Base-by-base conservation (phyloP, 345 rosid genomes). In the Cardamine resedifolia region DNA sequence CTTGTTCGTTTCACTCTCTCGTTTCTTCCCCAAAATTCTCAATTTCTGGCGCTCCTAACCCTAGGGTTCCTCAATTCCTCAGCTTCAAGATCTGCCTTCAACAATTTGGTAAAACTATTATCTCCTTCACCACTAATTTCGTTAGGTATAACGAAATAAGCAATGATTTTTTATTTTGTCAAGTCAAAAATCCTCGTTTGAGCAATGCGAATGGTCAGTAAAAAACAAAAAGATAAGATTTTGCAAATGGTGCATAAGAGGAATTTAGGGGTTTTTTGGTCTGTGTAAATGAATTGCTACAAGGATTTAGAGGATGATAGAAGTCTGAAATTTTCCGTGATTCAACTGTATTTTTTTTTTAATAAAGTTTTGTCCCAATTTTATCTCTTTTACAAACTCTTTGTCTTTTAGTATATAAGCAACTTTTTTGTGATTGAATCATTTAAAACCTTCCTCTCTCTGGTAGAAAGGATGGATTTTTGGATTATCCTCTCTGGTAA, bases 21-120 rank as follows among this genome's bases (percentile, higher is more conserved):
- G 78, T 74, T 66, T 75, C 68, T 59, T 56, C 58, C 77, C 77
- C 71, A 36, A 0, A 56, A 64, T 58, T 73, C 77, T 73, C 58
- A 64, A 33, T 58, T 73, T 45, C 65, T 50, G 4, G 6, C 57
- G 16, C 34, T 47, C 41, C 14, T 64, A 64, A 64, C 43, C 69
- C 44, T 64, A 64, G 68, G 27, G 18, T 47, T 64, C 28, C 56
- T 2, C 28, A 31, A 31, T 61, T 20, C 44, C 27, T 48, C 43
- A 20, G 20, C 57, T 48, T 50, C 57, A 33, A 48, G 58, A 64
- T 64, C 58, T 9, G 28, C 31, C 15, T 45, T 49, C 1, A n/a
- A 34, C 4, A 31, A 4, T 20, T 49, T 20, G 69, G 69, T 64
- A 48, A 45, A 16, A 1, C 5, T 12, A 19, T 48, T 48, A 8